These are phyloP conservation scores for Fusarium brevicatenulatum DNA, from an alignment of 2,329 filamentous ascomycete genomes.

Conservation along the genomic window DNA sequence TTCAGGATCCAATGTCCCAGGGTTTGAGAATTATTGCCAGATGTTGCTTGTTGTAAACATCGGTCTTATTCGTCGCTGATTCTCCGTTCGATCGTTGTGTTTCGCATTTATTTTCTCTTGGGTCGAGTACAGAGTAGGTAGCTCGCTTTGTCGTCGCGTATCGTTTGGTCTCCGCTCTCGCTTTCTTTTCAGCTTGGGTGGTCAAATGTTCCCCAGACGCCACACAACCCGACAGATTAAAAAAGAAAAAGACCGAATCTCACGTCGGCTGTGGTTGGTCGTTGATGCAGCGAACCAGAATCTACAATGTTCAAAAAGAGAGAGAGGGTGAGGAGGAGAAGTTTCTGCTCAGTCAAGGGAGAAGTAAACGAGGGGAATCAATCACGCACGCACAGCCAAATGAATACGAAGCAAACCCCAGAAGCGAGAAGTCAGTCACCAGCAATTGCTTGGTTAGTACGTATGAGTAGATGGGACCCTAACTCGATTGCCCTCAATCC, in stretches of 20 bases:
- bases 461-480: conserved; percentile 22
- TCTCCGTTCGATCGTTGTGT: conserved; percentile 15
- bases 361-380: conserved; percentile 26
- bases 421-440: conserved; percentile 32
- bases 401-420: conserved; percentile 40
- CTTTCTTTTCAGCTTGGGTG: conserved; percentile 17
- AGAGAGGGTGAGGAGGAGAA: conserved; percentile 18
- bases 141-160: conserved; percentile 11
- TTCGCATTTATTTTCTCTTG: conserved; percentile 15
- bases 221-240: conserved; percentile 14
- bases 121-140: neutral
- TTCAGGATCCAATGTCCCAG: conserved; percentile 1
- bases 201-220: conserved; percentile 11
- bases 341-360: conserved; percentile 20
- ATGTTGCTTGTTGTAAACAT: conserved; percentile 6
- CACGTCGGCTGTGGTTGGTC: conserved; percentile 1
- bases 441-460: conserved; percentile 18
- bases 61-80: conserved; percentile 12
- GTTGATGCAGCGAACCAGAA: conserved; percentile 9
- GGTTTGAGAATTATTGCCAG: conserved; percentile 24
- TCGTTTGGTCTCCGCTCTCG: conserved; percentile 26
- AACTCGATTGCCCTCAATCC: conserved; percentile 24
- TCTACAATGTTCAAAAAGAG: conserved; percentile 4
- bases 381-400: conserved; percentile 17
- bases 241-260: conserved; percentile 9